Base-by-base conservation (phyloP, 306 rosid genomes). In the Oemleria cerasiformis region DNA sequence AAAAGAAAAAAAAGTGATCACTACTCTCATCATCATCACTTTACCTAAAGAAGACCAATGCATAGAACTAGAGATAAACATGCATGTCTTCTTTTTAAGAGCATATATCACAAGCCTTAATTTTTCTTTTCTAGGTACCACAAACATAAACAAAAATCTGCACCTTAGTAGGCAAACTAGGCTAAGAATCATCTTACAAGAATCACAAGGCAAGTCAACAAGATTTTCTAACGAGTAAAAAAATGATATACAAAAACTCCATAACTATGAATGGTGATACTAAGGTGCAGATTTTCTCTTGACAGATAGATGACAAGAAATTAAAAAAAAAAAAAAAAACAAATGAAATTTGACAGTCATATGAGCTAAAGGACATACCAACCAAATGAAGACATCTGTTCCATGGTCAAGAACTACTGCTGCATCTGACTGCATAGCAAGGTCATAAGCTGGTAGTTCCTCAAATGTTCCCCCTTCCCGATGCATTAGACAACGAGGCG, bases 341-440 rank as follows among this genome's bases (percentile, higher is more conserved):
- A 67, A 47, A 50, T 42, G 38, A 68, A 47, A 55, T 9, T 21
- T 9, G 50, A 54, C 41, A 77, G 55, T 43, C 57, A 50, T 56
- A 68, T 3, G 60, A 41, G 61, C 56, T 47, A 61, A 79, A 65
- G 65, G 43, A 42, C 94, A 65, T 84, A 86, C 98, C 98, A 92
- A 73, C 98, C 98, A 92, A 85, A 92, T 90, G 88, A 90, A 92
- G 85, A 90, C 88, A 78, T 90, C 96, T 47, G 96, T 88, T 65
- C 98, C 98, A 81, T 88, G 94, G 73, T 88, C 98, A 70, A 92
- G 96, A 76, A 92, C 92, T 74, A 92, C 98, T 70, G 96, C 98
- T 44, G 96, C 78, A 83, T 92, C 96, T 74, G 95, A 90, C 81
- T 92, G 98, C 98, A 92, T 92, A 21, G 95, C 96, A 76, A 90